These are phyloP conservation scores for Pseudozyma sp. DNA, from an alignment of 1,284 basidiomycete species.

Conservation along the genomic window DNA sequence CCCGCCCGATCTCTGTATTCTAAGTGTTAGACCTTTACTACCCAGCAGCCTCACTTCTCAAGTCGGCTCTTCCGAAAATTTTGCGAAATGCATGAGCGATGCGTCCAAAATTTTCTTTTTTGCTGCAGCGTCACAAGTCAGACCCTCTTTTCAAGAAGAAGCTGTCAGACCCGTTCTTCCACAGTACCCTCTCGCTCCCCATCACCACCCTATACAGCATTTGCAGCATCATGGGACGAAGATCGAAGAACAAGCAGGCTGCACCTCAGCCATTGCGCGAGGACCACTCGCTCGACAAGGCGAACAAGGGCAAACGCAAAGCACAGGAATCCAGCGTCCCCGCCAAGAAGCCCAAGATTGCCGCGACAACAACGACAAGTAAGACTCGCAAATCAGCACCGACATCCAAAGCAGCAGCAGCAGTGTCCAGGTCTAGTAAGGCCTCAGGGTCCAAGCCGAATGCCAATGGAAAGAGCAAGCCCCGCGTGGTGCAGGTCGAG, in stretches of 20 bases:
- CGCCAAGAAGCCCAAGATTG: conserved; percentile 52
- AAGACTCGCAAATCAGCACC: conserved; percentile 67
- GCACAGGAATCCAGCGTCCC: conserved; percentile 60
- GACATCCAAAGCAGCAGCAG: conserved; percentile 62
- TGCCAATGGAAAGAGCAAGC: conserved; percentile 30
- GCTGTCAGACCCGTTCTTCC: background rate
- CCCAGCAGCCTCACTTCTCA: too few species aligned
- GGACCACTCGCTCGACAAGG: conserved; percentile 68
- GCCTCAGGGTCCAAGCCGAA: conserved; percentile 19
- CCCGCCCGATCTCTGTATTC: too few species aligned
- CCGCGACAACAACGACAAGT: conserved; percentile 39
- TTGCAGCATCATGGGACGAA: conserved; percentile 78
- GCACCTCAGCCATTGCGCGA: conserved; percentile 77
- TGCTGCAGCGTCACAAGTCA: conserved; percentile 5
- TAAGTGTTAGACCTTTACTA: too few species aligned
- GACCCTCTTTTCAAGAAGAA: conserved; percentile 13
- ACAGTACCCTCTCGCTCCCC: conserved; percentile 2
- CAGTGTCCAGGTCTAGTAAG: conserved; percentile 62
- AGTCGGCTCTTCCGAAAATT: background rate
- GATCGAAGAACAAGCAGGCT: conserved; percentile 89
- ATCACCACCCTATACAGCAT: background rate
- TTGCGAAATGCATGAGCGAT: background rate
- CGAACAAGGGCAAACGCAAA: conserved; percentile 68
- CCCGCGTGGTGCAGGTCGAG: conserved; percentile 28
- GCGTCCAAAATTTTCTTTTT: background rate